phyloP scores from a whole-genome alignment of 1,139 yeast species.

The Chernovozyma sophiae-reginae region DNA sequence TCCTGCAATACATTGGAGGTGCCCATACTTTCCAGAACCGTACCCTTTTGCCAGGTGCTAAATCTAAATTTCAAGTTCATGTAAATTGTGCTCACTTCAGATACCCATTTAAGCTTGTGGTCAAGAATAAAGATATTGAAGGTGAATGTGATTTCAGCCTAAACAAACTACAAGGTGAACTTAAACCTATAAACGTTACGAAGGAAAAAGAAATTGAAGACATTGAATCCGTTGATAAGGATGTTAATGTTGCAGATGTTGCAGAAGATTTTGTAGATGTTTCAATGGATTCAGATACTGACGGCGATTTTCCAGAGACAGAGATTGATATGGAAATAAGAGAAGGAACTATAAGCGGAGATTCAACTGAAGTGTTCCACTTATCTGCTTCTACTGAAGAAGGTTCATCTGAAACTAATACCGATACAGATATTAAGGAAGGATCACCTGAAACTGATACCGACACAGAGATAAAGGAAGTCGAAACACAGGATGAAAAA shows the following conservation, averaged over 20 bases:
- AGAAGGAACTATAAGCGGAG: not conserved
- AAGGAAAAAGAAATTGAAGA: constrained; percentile 3
- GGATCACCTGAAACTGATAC: constrained; percentile 5
- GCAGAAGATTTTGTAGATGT: constrained; percentile 1
- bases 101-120: constrained; percentile 29
- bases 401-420: not conserved
- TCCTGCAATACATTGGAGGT: constrained; percentile 23
- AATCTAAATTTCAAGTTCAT: constrained; percentile 31
- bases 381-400: not conserved
- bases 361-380: not conserved
- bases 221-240: not conserved
- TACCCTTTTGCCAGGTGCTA: constrained; percentile 30
- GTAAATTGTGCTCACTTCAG: constrained; percentile 31
- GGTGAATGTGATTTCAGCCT: constrained; percentile 25
- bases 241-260: not conserved
- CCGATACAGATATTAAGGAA: constrained; percentile 1
- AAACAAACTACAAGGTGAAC: constrained; percentile 22
- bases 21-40: constrained; percentile 28
- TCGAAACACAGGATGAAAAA: not conserved
- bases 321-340: constrained; percentile 3
- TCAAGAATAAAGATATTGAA: constrained; percentile 19
- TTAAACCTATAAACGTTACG: constrained; percentile 9
- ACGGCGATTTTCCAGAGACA: not conserved
- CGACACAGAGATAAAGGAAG: constrained; percentile 1
- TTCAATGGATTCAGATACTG: not conserved